Evolutionary conservation across 2,329 filamentous ascomycete genomes (phyloP).

Genomic region (Coniochaeta sp.): DNA sequence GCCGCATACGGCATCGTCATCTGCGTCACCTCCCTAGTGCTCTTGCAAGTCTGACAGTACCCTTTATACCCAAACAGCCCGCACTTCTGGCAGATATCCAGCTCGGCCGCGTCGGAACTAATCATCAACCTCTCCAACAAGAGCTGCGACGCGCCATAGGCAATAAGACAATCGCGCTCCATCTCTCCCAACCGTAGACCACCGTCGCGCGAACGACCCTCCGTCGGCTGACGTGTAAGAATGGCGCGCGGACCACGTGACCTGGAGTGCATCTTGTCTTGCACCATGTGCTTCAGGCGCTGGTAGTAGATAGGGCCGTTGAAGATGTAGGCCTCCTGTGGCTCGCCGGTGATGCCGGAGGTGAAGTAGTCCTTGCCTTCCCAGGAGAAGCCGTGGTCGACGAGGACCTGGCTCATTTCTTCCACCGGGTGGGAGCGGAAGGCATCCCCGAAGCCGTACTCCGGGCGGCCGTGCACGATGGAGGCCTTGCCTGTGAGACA

Average conservation of each 20-base stretch:
- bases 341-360: slow-evolving; percentile 88
- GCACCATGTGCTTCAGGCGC: slow-evolving; percentile 99
- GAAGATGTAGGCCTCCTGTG: slow-evolving; percentile 92
- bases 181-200: slow-evolving; percentile 94
- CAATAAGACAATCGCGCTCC: slow-evolving; percentile 97
- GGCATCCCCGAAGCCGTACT: slow-evolving; percentile 77
- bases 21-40: slow-evolving; percentile 73
- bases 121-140: slow-evolving; percentile 92
- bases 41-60: slow-evolving; percentile 90
- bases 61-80: slow-evolving; percentile 93
- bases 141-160: slow-evolving; percentile 89
- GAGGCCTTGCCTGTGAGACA: slow-evolving; percentile 92
- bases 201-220: slow-evolving; percentile 87
- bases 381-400: slow-evolving; percentile 89
- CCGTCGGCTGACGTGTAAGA: slow-evolving; percentile 89
- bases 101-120: slow-evolving; percentile 79
- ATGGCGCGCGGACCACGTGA: slow-evolving; percentile 85
- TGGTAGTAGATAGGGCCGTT: slow-evolving; percentile 99
- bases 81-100: slow-evolving; percentile 91
- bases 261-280: slow-evolving; percentile 98
- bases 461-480: slow-evolving; percentile 73
- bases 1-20: slow-evolving; percentile 98
- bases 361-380: slow-evolving; percentile 97
- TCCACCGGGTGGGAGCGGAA: slow-evolving; percentile 79
- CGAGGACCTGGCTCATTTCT: slow-evolving; percentile 79